Percentiles rank a stretch among this genome's conserved stretches.
Conservation (phyloP, 2,329 filamentous ascomycete species). For the Cercospora citrullina region DNA sequence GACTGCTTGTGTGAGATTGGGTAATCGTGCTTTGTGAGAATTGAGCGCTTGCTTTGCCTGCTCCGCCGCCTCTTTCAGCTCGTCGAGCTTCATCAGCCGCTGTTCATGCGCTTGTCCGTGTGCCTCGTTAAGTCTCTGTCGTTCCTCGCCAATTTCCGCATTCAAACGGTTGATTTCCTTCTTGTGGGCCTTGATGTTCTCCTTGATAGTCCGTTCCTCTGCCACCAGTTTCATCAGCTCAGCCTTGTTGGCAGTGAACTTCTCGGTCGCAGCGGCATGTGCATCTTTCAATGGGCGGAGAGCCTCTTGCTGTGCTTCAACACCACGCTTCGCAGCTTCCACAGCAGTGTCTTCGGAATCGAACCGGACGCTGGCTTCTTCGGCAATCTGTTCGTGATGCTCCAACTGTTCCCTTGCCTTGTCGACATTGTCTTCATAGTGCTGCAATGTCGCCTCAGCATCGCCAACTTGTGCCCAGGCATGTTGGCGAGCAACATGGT, state of each 20-base stretch:
- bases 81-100: constrained; percentile 58
- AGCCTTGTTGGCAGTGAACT: constrained; percentile 46
- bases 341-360: constrained; percentile 46
- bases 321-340: constrained; percentile 40
- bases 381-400: constrained; percentile 45
- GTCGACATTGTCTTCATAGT: constrained; percentile 35
- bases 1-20: constrained; percentile 40
- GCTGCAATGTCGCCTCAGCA: constrained; percentile 57
- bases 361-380: constrained; percentile 46
- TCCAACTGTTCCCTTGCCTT: constrained; percentile 49
- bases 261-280: constrained; percentile 52
- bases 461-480: constrained; percentile 87
- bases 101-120: constrained; percentile 68
- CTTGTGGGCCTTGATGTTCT: constrained; percentile 57
- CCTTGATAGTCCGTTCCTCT: constrained; percentile 66
- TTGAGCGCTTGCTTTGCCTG: constrained; percentile 47
- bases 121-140: constrained; percentile 58
- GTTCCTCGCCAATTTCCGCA: constrained; percentile 55
- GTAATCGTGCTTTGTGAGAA: constrained; percentile 43
- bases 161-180: constrained; percentile 45
- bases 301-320: constrained; percentile 40
- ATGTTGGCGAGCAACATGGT: constrained; percentile 64
- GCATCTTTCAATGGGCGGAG: constrained; percentile 50
- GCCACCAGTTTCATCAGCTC: constrained; percentile 36
- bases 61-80: constrained; percentile 49